These are phyloP conservation scores for Ophiostoma piceae DNA, from an alignment of 2,329 filamentous ascomycete genomes.

Conservation along the genomic window DNA sequence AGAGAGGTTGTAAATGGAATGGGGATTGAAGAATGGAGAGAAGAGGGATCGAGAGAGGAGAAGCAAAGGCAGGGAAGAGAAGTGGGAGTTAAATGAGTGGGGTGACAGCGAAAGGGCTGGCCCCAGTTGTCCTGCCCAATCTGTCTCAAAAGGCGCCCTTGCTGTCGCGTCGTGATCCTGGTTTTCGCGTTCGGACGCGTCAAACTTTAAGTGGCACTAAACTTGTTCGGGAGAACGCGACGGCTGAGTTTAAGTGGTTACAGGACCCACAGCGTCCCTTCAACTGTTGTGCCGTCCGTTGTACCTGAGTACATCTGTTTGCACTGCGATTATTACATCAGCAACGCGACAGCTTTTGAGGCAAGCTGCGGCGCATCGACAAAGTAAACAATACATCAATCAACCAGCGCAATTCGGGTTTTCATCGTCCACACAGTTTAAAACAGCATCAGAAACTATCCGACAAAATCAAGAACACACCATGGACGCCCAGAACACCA, in stretches of 20 bases:
- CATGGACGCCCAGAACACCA: neutral
- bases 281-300: neutral
- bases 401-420: neutral
- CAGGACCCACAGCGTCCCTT: conserved; percentile 3
- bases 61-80: conserved; percentile 8
- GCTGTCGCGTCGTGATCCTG: conserved; percentile 18
- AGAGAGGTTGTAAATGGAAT: neutral
- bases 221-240: conserved; percentile 25
- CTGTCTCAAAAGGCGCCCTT: conserved; percentile 4
- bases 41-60: neutral
- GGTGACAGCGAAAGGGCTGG: conserved; percentile 14
- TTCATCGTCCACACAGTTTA: neutral
- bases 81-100: conserved; percentile 20
- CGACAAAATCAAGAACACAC: neutral
- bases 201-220: conserved; percentile 40
- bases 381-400: conserved; percentile 8
- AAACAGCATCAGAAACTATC: neutral
- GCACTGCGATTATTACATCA: neutral
- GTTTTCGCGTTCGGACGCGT: conserved; percentile 30
- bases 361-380: neutral
- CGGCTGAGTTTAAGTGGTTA: conserved; percentile 6
- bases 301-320: conserved; percentile 1
- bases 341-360: conserved; percentile 5
- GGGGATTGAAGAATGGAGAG: conserved; percentile 12
- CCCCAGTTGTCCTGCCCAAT: conserved; percentile 5